These are phyloP conservation scores for Blastomyces gilchristii DNA, from an alignment of 2,329 filamentous ascomycete species.

Conservation along the genomic window DNA sequence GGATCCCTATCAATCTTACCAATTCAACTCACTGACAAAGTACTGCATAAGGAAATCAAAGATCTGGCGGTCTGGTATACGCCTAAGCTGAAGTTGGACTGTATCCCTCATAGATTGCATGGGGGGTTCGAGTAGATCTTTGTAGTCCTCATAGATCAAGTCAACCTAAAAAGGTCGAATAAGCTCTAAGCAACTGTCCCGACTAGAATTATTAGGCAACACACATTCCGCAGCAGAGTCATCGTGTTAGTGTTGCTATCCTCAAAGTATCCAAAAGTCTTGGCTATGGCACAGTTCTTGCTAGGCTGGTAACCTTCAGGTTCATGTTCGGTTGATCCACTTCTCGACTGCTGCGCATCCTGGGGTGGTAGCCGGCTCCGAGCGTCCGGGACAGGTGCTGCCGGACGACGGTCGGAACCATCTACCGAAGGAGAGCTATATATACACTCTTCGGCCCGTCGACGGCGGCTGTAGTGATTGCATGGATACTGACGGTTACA, in stretches of 20 bases:
- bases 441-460: neutral
- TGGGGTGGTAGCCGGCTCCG: neutral
- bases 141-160: neutral
- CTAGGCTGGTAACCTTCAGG: neutral
- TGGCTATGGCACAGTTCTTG: neutral
- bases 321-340: neutral
- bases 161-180: neutral
- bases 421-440: neutral
- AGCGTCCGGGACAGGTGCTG: neutral
- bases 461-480: neutral
- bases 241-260: conserved; percentile 1
- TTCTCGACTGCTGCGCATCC: neutral
- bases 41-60: neutral
- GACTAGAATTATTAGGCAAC: neutral
- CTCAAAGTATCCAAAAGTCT: neutral
- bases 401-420: neutral
- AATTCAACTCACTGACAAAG: neutral
- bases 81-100: neutral
- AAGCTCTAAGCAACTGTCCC: neutral
- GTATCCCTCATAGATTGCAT: neutral
- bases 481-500: neutral
- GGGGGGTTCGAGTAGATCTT: neutral
- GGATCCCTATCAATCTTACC: neutral
- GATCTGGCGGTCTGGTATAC: neutral
- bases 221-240: neutral